Base-by-base conservation (phyloP, 352 stramenopile genomes). In the Thalassiosira oceanica region DNA sequence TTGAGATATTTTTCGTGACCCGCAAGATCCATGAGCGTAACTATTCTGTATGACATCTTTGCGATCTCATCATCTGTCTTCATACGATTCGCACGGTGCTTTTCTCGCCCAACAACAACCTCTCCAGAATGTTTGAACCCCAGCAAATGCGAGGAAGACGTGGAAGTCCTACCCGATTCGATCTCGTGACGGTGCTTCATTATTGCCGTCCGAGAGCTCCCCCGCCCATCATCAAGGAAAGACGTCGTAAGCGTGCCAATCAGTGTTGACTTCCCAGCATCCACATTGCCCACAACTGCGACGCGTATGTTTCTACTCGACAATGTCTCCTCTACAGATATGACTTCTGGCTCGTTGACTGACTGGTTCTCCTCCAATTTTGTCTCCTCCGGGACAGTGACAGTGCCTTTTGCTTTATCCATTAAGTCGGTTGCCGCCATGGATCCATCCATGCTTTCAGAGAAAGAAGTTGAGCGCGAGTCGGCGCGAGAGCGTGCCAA, bases 1-100 rank as follows among this genome's bases (percentile, higher is more conserved):
- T 99, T 99, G 31, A 99, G 86, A 82, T 99, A 99, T 66, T 98
- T 98, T 61, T 99, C 96, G 71, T 99, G 96, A 8, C 96, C 93
- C 15, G 89, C 93, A 23, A 96, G 70, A 76, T 96, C 92, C 73
- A 95, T 94, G 7, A 96, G 60, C 18, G 86, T 95, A 27, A 95
- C 69, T 23, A 92, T 79, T 13, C 86, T 51, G 33, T 93, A 86
- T 0, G 78, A 87, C 21, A 80, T 70, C 21, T 76, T 43, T 2
- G 77, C 84, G 28, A 91, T 72, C 52, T 91, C 84, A 66, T 91
- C 81, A 27, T 89, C 80, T n/a, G 37, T 72, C 51, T 88, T 91
- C 18, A 78, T 67, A 43, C 86, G 85, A 37, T 85, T 87, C 0
- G 73, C 66, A 18, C 84, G 62, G 24, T 89, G 67, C 35, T 41